phyloP scores from a whole-genome alignment of 805 yeast genomes.

The Pichia paraexigua region DNA sequence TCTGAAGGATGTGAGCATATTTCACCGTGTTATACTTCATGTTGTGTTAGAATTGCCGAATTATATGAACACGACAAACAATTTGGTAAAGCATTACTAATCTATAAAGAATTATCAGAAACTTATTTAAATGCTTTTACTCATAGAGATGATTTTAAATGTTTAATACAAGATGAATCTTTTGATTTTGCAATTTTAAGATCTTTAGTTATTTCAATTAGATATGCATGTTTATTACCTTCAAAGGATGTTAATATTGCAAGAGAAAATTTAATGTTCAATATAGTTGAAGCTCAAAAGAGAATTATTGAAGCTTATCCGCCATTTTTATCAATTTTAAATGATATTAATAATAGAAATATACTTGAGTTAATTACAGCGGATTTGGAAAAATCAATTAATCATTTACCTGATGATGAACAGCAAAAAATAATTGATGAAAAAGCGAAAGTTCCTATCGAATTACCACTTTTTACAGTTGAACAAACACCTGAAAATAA shows the following conservation, averaged over 20 bases:
- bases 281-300: conserved; percentile 19
- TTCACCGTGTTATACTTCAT: conserved; percentile 78
- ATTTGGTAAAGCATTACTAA: conserved; percentile 21
- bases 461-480: conserved; percentile 17
- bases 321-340: conserved; percentile 18
- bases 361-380: conserved; percentile 9
- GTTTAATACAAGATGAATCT: conserved; percentile 5
- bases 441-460: conserved; percentile 14
- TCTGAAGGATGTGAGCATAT: conserved; percentile 43
- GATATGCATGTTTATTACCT: conserved; percentile 20
- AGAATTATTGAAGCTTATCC: conserved; percentile 21
- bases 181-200: conserved; percentile 15
- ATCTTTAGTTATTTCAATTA: conserved; percentile 17
- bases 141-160: conserved; percentile 7
- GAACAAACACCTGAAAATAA: conserved; percentile 17
- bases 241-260: conserved; percentile 15
- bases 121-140: conserved; percentile 8
- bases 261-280: conserved; percentile 16
- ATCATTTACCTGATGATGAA: conserved; percentile 3
- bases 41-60: conserved; percentile 76
- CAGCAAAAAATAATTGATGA: conserved; percentile 8
- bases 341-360: conserved; percentile 13
- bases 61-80: conserved; percentile 48
- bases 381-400: conserved; percentile 9
- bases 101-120: conserved; percentile 18